Evolutionary conservation across 228 moss, liverwort and hornwort genomes (phyloP), one percentile per base, ranked within the genome.

Genomic region (Sphagnum magellanicum): DNA sequence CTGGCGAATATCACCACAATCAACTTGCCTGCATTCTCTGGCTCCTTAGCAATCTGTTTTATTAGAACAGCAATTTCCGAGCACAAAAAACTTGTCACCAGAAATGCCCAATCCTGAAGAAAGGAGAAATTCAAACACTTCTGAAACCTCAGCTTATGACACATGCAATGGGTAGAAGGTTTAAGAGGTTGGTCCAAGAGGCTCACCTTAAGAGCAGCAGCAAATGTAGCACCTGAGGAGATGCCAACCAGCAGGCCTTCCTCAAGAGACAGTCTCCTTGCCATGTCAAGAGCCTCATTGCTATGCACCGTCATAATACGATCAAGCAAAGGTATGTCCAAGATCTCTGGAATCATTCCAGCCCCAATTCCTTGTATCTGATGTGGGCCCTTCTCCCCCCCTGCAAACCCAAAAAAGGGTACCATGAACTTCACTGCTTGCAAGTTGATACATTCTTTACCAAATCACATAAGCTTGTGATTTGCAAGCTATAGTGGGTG

Each of bases 161-260:
- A 32, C 74, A 59, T 80, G 80, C 32, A 80, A 80, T 81, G 77
- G 68, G 71, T 46, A 58, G 51, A 32, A 32, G 32, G 32, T 32
- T 32, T 32, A 32, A 32, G 32, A 32, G 32, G 32, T 3, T 32
- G 32, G 32, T 32, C 32, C 32, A 32, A 15, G 51, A 50, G 6
- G 0, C 17, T 14, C 75, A 92, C 84, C 81, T 83, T 73, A 52
- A 90, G 61, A 50, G 90, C 92, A 59, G 77, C 88, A 52, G 77
- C 84, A 51, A 88, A 64, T 46, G 90, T 86, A 16, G 82, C 77
- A 59, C 90, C 90, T 0, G 88, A 90, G 10, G 92, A 90, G 65
- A 92, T 84, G 61, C 92, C 90, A 50, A 81, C 90, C 47, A 92
- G 79, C 32, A 94, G 79, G 52, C 90, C 84, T 60, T 90, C 92